A percentile compares a stretch with the other conserved stretches of the same genome.
Evolutionary conservation across 768 basidiomycete species (phyloP).

Genomic region (Panaeolus papilionaceus): DNA sequence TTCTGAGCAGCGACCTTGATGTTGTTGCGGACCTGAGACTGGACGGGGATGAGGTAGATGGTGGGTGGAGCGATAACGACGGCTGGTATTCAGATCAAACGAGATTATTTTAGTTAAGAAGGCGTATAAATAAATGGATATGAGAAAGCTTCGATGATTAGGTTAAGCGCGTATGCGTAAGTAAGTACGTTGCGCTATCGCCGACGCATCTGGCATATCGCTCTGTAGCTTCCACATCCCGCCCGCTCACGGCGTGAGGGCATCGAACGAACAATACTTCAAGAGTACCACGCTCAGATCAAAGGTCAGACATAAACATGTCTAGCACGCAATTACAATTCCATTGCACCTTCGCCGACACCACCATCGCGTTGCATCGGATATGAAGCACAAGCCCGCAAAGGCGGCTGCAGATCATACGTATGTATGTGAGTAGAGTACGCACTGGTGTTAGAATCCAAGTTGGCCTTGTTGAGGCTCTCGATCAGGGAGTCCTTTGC

Average conservation of each 20-base stretch:
- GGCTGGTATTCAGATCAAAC: constrained; percentile 56
- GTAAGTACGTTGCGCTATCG: background rate
- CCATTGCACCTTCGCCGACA: background rate
- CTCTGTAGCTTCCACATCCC: background rate
- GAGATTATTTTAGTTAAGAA: background rate
- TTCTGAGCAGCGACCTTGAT: constrained; percentile 92
- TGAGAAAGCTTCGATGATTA: no score
- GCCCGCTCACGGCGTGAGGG: background rate
- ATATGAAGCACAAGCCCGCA: background rate
- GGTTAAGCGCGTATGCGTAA: no score
- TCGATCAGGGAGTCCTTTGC: constrained; percentile 71
- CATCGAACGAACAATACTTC: background rate
- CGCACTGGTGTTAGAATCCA: constrained; percentile 81
- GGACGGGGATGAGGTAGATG: constrained; percentile 82
- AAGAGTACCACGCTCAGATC: no score
- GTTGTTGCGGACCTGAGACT: constrained; percentile 64
- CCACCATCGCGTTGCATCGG: background rate
- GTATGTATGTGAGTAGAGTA: background rate
- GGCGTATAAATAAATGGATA: no score
- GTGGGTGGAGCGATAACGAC: constrained; percentile 93
- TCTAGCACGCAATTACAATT: background rate
- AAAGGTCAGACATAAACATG: no score
- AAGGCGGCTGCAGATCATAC: background rate
- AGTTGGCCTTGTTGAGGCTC: constrained; percentile 75
- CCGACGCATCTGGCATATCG: background rate